These are phyloP conservation scores for Sordaria brevicollis DNA, from an alignment of 495 filamentous ascomycete genomes.

Conservation along the genomic window DNA sequence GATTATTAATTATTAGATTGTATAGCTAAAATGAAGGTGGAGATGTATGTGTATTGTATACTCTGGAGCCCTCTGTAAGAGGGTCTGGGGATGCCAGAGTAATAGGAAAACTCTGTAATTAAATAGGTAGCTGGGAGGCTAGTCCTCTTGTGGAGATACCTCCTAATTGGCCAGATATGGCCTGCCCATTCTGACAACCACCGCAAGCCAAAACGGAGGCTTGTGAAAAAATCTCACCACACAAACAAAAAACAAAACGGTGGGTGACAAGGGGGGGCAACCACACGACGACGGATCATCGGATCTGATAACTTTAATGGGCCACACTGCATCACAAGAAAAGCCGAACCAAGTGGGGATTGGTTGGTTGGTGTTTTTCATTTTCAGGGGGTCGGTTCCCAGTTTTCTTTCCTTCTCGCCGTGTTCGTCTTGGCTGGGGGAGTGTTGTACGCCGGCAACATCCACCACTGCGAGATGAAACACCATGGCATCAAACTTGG, in stretches of 20 bases:
- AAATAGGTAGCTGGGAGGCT: too few relatives aligned
- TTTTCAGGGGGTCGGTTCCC: neutral
- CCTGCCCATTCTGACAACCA: too few relatives aligned
- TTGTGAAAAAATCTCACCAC: neutral
- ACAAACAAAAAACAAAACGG: neutral
- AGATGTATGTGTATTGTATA: too few relatives aligned
- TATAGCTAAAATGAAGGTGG: too few relatives aligned
- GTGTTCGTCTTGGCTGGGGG: neutral
- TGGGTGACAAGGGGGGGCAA: neutral
- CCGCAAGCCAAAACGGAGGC: neutral
- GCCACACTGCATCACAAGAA: neutral
- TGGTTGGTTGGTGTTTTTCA: too few relatives aligned
- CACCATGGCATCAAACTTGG: neutral
- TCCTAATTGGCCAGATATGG: too few relatives aligned
- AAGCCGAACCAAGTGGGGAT: neutral
- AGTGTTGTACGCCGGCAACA: neutral
- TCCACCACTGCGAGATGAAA: neutral
- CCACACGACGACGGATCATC: neutral
- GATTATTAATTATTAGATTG: too few relatives aligned
- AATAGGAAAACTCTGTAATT: too few relatives aligned
- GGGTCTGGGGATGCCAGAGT: too few relatives aligned
- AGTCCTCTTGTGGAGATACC: too few relatives aligned
- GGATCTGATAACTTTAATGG: slow-evolving; percentile 15
- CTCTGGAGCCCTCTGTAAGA: too few relatives aligned
- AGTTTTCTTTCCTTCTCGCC: neutral